These are phyloP conservation scores for Salvia splendens DNA, from an alignment of 257 asterid species.

Conservation along the genomic window DNA sequence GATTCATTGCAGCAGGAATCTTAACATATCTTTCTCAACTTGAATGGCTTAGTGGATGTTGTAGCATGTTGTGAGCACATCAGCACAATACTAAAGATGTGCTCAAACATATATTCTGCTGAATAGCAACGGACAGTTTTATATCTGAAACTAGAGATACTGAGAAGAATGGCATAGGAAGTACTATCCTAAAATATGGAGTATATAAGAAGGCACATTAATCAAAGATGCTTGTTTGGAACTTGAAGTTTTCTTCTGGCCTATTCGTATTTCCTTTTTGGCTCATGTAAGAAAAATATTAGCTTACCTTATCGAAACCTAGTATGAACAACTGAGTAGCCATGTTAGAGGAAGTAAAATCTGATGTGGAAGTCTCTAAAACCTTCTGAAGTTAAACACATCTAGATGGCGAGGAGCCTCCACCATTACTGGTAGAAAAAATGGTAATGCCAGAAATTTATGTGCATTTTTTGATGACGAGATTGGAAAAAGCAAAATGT, in stretches of 20 bases:
- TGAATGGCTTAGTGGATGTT: not conserved
- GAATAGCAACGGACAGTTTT: not conserved
- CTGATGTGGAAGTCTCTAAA: not conserved
- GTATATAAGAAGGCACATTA: not conserved
- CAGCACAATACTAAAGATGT: not conserved
- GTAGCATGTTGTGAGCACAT: not conserved
- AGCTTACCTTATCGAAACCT: not conserved
- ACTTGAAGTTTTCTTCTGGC: not conserved
- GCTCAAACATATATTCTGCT: not conserved
- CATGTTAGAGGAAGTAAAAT: not conserved
- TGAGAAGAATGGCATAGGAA: not conserved
- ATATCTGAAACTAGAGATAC: not conserved
- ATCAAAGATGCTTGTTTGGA: not conserved
- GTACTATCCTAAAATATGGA: not conserved
- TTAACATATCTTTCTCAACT: not conserved
- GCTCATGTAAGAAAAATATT: not conserved
- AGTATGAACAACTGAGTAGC: slow-evolving; percentile 10
- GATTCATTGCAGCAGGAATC: not conserved
- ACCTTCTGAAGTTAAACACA: not conserved
- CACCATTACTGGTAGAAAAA: not conserved
- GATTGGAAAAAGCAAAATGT: not conserved
- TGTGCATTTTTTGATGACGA: not conserved
- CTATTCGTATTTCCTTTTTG: not conserved
- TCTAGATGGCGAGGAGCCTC: not conserved
- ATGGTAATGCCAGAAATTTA: not conserved